Evolutionary conservation across 106 monocot genomes (phyloP).

Genomic region (Dendrobium officinale): DNA sequence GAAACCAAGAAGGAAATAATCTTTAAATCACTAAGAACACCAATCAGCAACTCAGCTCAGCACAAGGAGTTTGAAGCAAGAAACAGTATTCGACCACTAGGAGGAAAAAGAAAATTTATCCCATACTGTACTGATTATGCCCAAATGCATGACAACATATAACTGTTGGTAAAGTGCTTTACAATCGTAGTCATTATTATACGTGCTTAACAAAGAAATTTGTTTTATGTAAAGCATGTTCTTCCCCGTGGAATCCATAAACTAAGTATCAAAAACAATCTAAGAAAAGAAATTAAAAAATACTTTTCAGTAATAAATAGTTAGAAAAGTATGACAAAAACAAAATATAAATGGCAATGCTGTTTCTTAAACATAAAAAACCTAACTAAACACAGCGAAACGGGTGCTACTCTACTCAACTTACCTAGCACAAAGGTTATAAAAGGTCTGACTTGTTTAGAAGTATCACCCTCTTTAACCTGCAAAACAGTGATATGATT

Average conservation of each 20-base stretch:
- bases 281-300: background rate
- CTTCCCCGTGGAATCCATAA: background rate
- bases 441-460: constrained; percentile 3
- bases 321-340: background rate
- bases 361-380: background rate
- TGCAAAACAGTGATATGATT: background rate
- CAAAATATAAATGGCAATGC: background rate
- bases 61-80: background rate
- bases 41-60: background rate
- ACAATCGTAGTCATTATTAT: background rate
- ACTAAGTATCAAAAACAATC: background rate
- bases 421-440: constrained; percentile 8
- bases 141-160: background rate
- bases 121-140: background rate
- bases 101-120: background rate
- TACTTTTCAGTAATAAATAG: background rate
- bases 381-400: background rate
- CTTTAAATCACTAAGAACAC: background rate
- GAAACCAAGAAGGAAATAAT: background rate
- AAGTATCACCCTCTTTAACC: background rate
- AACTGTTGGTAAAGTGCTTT: background rate
- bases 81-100: background rate
- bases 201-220: background rate
- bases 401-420: background rate
- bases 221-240: background rate